A percentile compares a stretch with the other conserved stretches of the same genome.
These are phyloP conservation scores for Rhodomyrtus tomentosa DNA, from an alignment of 345 rosid genomes.

Conservation along the genomic window DNA sequence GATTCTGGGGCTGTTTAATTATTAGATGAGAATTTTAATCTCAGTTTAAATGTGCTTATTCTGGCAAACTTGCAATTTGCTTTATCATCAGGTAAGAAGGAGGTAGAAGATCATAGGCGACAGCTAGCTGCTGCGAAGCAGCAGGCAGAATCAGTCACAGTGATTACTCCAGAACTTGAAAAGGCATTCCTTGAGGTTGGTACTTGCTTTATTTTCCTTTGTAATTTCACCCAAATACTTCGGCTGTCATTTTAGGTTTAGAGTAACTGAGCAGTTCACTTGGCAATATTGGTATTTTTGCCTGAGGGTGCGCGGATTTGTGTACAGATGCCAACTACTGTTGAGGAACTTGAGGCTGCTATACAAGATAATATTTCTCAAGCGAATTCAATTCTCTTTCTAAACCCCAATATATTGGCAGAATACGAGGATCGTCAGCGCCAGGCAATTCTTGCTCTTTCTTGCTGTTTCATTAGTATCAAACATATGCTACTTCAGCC, in stretches of 20 bases:
- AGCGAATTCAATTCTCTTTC: conserved; percentile 75
- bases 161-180: conserved; percentile 69
- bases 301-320: background rate
- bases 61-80: background rate
- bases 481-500: background rate
- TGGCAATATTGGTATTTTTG: background rate
- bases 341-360: conserved; percentile 89
- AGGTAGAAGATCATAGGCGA: conserved; percentile 34
- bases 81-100: conserved; percentile 45
- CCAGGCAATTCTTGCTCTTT: conserved; percentile 28
- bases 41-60: background rate
- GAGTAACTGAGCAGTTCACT: background rate
- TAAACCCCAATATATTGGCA: conserved; percentile 68
- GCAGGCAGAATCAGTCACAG: conserved; percentile 66
- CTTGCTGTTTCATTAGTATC: background rate
- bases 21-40: background rate
- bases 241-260: background rate
- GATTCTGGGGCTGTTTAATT: background rate
- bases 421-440: conserved; percentile 73
- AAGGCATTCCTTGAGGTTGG: conserved; percentile 69
- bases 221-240: background rate
- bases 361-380: conserved; percentile 68
- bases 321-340: conserved; percentile 56
- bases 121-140: conserved; percentile 63
- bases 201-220: background rate